Percentiles rank a stretch among this genome's conserved stretches.
phyloP scores from a whole-genome alignment of 768 basidiomycete species.

The Podaxis sp. region DNA sequence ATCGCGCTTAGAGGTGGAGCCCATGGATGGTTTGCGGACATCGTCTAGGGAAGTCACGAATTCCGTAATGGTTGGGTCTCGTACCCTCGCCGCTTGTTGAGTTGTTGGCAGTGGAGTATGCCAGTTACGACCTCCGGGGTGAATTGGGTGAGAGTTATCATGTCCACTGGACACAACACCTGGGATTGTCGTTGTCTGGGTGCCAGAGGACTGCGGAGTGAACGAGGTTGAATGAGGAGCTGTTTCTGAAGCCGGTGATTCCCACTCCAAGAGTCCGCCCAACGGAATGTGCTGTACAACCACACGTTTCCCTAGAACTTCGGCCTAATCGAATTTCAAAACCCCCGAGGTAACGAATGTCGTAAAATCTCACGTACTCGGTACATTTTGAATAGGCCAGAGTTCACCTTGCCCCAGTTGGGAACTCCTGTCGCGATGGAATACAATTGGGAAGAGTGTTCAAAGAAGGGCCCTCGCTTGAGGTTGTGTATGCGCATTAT shows the following conservation, averaged over 20 bases:
- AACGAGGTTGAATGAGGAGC: not conserved
- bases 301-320: constrained; percentile 92
- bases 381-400: constrained; percentile 95
- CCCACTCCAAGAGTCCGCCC: constrained; percentile 79
- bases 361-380: constrained; percentile 46
- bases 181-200: not conserved
- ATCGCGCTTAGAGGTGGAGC: not conserved
- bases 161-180: not conserved
- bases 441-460: constrained; percentile 88
- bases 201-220: constrained; percentile 41
- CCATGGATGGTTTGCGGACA: constrained; percentile 7
- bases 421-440: constrained; percentile 85
- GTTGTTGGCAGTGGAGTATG: not conserved
- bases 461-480: constrained; percentile 86
- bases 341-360: constrained; percentile 2
- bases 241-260: constrained; percentile 6
- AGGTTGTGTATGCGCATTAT: constrained; percentile 78
- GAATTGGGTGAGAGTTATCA: not conserved
- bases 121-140: not conserved
- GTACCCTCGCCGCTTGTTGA: not conserved
- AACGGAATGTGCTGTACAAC: constrained; percentile 93
- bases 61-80: not conserved
- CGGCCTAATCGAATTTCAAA: constrained; percentile 48
- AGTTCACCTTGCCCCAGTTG: constrained; percentile 89
- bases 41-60: not conserved